Conservation (phyloP, 768 basidiomycete genomes). For the Naganishia randhawae region DNA sequence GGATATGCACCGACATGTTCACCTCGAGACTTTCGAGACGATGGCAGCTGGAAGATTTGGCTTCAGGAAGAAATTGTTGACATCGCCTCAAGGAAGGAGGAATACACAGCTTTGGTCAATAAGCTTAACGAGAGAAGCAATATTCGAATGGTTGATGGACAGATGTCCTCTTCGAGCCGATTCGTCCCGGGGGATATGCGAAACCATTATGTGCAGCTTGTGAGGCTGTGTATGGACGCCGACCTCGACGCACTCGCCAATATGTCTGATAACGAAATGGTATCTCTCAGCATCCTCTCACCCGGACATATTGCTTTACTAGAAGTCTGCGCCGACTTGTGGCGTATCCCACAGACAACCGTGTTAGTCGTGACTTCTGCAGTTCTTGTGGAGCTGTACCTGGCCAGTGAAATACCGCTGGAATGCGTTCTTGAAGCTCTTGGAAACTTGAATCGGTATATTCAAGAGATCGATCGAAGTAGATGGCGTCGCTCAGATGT, state of each 20-base stretch:
- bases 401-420: slow-evolving; percentile 82
- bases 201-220: slow-evolving; percentile 73
- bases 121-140: slow-evolving; percentile 20
- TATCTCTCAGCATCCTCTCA: slow-evolving; percentile 85
- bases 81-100: slow-evolving; percentile 8
- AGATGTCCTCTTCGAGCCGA: slow-evolving; percentile 75
- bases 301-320: slow-evolving; percentile 72
- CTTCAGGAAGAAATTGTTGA: slow-evolving; percentile 8
- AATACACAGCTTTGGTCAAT: slow-evolving; percentile 10
- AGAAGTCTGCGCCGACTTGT: slow-evolving; percentile 79
- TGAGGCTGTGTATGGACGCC: slow-evolving; percentile 73
- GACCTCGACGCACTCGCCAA: slow-evolving; percentile 88
- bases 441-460: slow-evolving; percentile 65
- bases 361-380: slow-evolving; percentile 71
- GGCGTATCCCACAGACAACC: slow-evolving; percentile 83
- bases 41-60: background rate
- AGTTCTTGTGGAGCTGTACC: slow-evolving; percentile 78
- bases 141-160: slow-evolving; percentile 55
- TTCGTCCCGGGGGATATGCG: slow-evolving; percentile 31
- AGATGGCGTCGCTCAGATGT: slow-evolving; percentile 82
- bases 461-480: slow-evolving; percentile 66
- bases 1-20: slow-evolving; percentile 10
- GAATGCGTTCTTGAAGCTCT: slow-evolving; percentile 92
- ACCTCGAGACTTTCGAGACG: background rate
- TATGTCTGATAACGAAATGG: slow-evolving; percentile 85